A percentile compares a stretch with the other conserved stretches of the same genome.
Conservation (phyloP, 2,329 filamentous ascomycete species). For the Aspergillus quadricinctus region DNA sequence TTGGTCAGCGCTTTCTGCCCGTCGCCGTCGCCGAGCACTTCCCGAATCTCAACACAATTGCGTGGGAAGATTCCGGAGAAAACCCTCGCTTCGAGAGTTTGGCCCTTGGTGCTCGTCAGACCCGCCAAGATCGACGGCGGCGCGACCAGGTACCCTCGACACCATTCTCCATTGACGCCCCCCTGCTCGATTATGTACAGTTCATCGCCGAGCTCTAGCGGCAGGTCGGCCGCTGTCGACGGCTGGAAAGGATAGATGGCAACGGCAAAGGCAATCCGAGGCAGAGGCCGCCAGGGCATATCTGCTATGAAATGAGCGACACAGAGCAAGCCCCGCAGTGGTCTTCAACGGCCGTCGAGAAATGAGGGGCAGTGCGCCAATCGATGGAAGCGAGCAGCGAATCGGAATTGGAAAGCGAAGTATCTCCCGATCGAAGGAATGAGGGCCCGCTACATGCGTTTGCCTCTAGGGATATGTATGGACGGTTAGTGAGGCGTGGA, state of each 20-base stretch:
- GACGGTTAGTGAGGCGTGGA: neutral
- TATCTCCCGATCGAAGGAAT: slow-evolving; percentile 20
- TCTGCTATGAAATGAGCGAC: slow-evolving; percentile 22
- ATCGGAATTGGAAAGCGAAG: slow-evolving; percentile 17
- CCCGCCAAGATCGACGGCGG: slow-evolving; percentile 90
- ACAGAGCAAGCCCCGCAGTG: slow-evolving; percentile 17
- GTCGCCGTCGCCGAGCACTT: slow-evolving; percentile 76
- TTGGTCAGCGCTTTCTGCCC: slow-evolving; percentile 29
- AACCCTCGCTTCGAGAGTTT: slow-evolving; percentile 90
- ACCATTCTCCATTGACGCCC: slow-evolving; percentile 78
- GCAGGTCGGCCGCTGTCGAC: slow-evolving; percentile 80
- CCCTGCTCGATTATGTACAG: slow-evolving; percentile 98
- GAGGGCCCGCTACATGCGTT: slow-evolving; percentile 21
- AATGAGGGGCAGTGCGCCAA: slow-evolving; percentile 16
- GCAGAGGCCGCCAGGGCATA: slow-evolving; percentile 97
- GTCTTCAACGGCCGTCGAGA: slow-evolving; percentile 21
- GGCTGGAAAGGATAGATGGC: slow-evolving; percentile 92
- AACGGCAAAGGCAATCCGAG: slow-evolving; percentile 95
- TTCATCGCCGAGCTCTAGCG: slow-evolving; percentile 96
- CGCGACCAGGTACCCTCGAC: slow-evolving; percentile 90
- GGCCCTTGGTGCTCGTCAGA: slow-evolving; percentile 82
- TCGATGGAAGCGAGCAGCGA: slow-evolving; percentile 10
- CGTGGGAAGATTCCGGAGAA: slow-evolving; percentile 98
- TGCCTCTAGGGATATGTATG: neutral
- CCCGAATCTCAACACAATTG: slow-evolving; percentile 90